Evolutionary conservation across 495 filamentous ascomycete species (phyloP).

Genomic region (Clohesyomyces aquaticus): DNA sequence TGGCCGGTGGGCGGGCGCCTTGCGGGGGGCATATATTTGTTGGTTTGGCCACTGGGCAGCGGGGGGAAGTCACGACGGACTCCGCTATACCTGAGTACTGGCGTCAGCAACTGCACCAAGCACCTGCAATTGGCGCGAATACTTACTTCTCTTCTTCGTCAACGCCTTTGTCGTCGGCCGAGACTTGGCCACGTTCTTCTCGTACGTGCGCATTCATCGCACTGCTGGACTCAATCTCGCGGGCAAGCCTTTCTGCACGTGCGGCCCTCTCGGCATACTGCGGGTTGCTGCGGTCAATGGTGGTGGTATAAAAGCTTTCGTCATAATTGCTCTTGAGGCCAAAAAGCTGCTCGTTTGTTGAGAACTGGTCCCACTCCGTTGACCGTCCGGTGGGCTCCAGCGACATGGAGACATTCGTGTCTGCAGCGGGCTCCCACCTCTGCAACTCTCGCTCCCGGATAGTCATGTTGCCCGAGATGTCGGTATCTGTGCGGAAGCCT

Average conservation of each 20-base stretch:
- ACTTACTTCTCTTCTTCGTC: slow-evolving; percentile 91
- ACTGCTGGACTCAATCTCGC: slow-evolving; percentile 79
- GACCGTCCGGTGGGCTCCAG: slow-evolving; percentile 60
- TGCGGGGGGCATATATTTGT: slow-evolving; percentile 89
- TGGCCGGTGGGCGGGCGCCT: slow-evolving; percentile 75
- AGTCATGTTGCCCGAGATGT: slow-evolving; percentile 76
- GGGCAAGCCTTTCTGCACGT: slow-evolving; percentile 78
- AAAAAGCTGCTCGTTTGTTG: slow-evolving; percentile 82
- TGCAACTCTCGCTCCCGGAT: slow-evolving; percentile 77
- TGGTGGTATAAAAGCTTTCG: slow-evolving; percentile 91
- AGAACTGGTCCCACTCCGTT: slow-evolving; percentile 87
- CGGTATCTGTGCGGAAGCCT: slow-evolving; percentile 81
- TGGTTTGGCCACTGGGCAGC: slow-evolving; percentile 62
- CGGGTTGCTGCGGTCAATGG: slow-evolving; percentile 80
- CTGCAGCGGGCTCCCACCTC: slow-evolving; percentile 77
- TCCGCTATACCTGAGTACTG: slow-evolving; percentile 79
- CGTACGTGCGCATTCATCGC: slow-evolving; percentile 77
- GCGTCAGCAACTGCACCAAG: slow-evolving; percentile 7
- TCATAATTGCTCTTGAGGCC: slow-evolving; percentile 86
- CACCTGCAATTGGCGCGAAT: not conserved
- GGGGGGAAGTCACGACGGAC: slow-evolving; percentile 81
- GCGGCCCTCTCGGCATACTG: slow-evolving; percentile 75
- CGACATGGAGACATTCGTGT: slow-evolving; percentile 64
- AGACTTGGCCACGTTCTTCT: slow-evolving; percentile 80
- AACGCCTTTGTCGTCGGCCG: slow-evolving; percentile 63